phyloP scores from a whole-genome alignment of 768 basidiomycete genomes.

The Boletus speciosus region DNA sequence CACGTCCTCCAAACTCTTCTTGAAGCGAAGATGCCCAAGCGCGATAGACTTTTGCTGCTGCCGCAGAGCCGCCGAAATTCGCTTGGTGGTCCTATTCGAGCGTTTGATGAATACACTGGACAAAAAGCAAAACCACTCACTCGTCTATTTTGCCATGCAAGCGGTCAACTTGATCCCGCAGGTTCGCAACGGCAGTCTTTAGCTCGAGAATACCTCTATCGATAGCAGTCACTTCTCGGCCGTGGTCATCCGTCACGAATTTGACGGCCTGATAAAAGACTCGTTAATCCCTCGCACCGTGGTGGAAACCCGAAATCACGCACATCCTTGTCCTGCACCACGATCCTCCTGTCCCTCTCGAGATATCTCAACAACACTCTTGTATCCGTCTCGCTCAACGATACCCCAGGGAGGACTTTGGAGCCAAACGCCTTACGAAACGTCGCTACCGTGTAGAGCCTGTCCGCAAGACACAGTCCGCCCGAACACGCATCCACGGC shows the following conservation, averaged over 20 bases:
- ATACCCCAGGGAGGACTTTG: conserved; percentile 37
- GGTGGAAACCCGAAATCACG: conserved; percentile 18
- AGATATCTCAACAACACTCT: conserved; percentile 73
- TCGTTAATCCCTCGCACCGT: background rate
- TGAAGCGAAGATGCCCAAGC: conserved; percentile 70
- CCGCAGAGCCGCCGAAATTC: conserved; percentile 61
- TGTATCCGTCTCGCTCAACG: conserved; percentile 60
- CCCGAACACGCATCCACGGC: conserved; percentile 43
- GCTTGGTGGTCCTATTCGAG: conserved; percentile 54
- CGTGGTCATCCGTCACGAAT: conserved; percentile 46
- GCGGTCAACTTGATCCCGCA: conserved; percentile 65
- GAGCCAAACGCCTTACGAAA: conserved; percentile 60
- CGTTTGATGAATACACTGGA: background rate
- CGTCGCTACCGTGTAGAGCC: conserved; percentile 54
- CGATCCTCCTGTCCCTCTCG: conserved; percentile 63
- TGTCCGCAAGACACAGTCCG: conserved; percentile 49
- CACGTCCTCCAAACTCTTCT: conserved; percentile 77
- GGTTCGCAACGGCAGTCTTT: conserved; percentile 60
- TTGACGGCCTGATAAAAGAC: conserved; percentile 65
- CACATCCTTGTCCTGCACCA: conserved; percentile 70
- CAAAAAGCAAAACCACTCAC: conserved; percentile 40
- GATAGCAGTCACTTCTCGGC: conserved; percentile 60
- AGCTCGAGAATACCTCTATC: conserved; percentile 83
- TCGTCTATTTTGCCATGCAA: conserved; percentile 70
- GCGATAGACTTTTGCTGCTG: conserved; percentile 73